Percentiles rank a stretch among this genome's conserved stretches.
Conservation (phyloP, 2,329 filamentous ascomycete genomes). For the Alternaria postmessia region DNA sequence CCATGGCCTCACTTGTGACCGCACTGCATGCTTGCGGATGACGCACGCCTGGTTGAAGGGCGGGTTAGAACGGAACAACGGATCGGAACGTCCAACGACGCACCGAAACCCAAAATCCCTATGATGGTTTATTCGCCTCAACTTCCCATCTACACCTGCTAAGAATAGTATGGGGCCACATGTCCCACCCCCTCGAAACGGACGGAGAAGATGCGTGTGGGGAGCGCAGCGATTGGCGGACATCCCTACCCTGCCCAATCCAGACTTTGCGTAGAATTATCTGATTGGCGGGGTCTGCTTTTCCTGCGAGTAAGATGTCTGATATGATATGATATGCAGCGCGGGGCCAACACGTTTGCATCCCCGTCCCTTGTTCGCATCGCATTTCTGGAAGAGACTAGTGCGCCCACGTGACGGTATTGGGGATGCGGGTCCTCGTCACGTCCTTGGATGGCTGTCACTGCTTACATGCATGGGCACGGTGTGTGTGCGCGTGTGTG, state of each 20-base stretch:
- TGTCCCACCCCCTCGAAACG: not conserved
- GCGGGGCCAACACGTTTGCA: not conserved
- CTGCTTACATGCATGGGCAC: constrained; percentile 12
- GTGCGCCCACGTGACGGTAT: constrained; percentile 7
- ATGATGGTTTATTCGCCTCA: constrained; percentile 1
- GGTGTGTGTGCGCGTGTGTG: constrained; percentile 9
- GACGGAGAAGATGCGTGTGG: constrained; percentile 4
- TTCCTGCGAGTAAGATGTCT: not conserved
- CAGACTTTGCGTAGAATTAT: not conserved
- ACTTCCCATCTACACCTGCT: not conserved
- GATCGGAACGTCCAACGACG: constrained; percentile 18
- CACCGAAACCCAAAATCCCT: constrained; percentile 7
- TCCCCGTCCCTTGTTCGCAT: not conserved
- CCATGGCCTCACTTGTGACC: not conserved
- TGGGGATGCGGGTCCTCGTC: constrained; percentile 3
- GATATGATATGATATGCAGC: constrained; percentile 4
- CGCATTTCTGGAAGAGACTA: not conserved
- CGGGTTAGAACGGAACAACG: constrained; percentile 10
- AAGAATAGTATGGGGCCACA: constrained; percentile 2
- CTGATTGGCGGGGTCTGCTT: not conserved
- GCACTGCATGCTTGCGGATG: constrained; percentile 3
- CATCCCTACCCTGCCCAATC: not conserved
- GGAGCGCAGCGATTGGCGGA: constrained; percentile 7
- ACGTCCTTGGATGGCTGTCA: not conserved
- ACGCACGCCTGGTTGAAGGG: constrained; percentile 10